These are phyloP conservation scores for Monilinia fructicola DNA, from an alignment of 2,329 filamentous ascomycete genomes.

Conservation along the genomic window DNA sequence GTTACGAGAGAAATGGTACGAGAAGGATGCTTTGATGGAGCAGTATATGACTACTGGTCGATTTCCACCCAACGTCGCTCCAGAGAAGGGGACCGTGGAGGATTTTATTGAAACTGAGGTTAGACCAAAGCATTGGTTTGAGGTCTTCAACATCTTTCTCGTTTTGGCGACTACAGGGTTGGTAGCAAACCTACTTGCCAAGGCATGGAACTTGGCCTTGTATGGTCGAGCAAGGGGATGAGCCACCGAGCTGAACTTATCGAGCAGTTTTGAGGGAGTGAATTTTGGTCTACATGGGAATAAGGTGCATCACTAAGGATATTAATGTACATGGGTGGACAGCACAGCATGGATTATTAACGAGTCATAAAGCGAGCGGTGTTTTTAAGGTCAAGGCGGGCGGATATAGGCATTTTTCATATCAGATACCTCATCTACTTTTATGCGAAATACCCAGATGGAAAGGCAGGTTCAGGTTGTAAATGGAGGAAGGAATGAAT, in stretches of 20 bases:
- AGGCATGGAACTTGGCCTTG: constrained; percentile 29
- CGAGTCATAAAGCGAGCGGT: constrained; percentile 4
- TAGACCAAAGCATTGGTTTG: constrained; percentile 38
- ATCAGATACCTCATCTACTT: constrained; percentile 15
- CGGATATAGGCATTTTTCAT: constrained; percentile 14
- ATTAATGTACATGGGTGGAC: constrained; percentile 12
- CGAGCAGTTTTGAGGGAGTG: background rate
- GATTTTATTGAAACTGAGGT: constrained; percentile 41
- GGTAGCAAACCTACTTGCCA: constrained; percentile 34
- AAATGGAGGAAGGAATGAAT: background rate
- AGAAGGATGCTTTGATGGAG: constrained; percentile 88
- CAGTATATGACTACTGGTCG: constrained; percentile 74
- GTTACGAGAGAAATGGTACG: constrained; percentile 83
- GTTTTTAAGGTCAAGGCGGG: constrained; percentile 3
- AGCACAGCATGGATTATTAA: constrained; percentile 18
- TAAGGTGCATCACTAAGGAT: background rate
- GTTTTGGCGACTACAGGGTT: constrained; percentile 37
- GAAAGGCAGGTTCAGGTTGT: background rate
- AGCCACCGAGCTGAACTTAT: background rate
- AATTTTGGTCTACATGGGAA: background rate
- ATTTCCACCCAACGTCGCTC: constrained; percentile 57
- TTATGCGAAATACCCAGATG: constrained; percentile 20
- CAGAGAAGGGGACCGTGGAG: constrained; percentile 27
- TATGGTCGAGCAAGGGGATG: constrained; percentile 6
- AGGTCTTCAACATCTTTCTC: constrained; percentile 40